Evolutionary conservation across 306 rosid genomes (phyloP), one percentile per base, ranked within the genome.

Genomic region (Medicago lupulina): DNA sequence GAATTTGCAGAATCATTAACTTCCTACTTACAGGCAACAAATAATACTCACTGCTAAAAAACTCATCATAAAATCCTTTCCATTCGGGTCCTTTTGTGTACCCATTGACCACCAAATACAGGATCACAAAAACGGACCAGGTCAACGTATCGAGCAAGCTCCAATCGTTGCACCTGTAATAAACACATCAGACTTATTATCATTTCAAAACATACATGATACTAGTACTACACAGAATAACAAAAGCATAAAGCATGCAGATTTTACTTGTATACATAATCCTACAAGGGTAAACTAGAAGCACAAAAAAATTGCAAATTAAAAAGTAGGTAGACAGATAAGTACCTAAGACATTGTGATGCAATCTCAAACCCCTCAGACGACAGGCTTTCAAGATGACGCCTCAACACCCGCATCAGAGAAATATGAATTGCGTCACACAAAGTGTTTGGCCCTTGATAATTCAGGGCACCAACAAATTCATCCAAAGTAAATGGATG

Each of bases 401-500:
- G 83, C 72, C 93, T 83, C 84, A 96, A 80, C 15, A 82, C 85
- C 64, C 89, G 89, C 98, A 96, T 68, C 47, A 96, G 77, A 4
- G 93, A 88, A 67, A 90, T 85, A 50, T 96, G 98, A 81, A 92
- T 77, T 41, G 99, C 89, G 67, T 90, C 98, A 81, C 89, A 77
- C 81, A 96, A 60, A 1, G 87, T 81, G 70, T 87, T 92, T 3
- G 93, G 61, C 58, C 76, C 82, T 54, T 49, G 51, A 76, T 86
- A 90, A 64, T 96, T 96, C 63, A 96, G 89, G 3, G 87, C 84
- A 6, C 99, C 99, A 67, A 96, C 93, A 71, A 96, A 92, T 34
- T 96, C 99, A 65, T 96, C 99, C 88, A 96, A 72, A 34, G 92
- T 80, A 74, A 92, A 96, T 0, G 99, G 99, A 62, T 76, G 72